Percentiles rank a stretch among this genome's conserved stretches.
These are phyloP conservation scores for Rhizopogon vulgaris DNA, from an alignment of 768 basidiomycete species.

Conservation along the genomic window DNA sequence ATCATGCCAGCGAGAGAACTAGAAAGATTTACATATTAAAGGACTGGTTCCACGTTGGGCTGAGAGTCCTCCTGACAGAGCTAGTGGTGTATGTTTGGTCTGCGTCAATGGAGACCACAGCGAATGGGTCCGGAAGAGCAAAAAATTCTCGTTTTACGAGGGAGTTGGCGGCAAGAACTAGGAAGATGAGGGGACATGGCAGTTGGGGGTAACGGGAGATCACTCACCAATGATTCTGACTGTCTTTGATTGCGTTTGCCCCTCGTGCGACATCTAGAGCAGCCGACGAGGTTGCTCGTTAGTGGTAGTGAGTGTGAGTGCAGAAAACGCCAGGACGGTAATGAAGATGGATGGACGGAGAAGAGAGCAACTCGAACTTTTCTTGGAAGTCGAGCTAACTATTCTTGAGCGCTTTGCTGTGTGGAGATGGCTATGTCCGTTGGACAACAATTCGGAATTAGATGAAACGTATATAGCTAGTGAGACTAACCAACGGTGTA, in stretches of 20 bases:
- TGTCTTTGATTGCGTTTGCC: not conserved
- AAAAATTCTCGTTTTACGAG: constrained; percentile 75
- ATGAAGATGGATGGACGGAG: not conserved
- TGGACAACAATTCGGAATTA: not conserved
- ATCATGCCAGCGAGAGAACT: constrained; percentile 6
- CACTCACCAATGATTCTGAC: not conserved
- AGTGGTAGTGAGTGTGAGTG: not conserved
- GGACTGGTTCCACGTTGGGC: constrained; percentile 77
- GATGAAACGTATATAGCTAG: not conserved
- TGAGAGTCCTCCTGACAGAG: constrained; percentile 61
- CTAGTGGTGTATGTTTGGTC: constrained; percentile 77
- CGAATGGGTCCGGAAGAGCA: constrained; percentile 83
- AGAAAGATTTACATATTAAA: constrained; percentile 68
- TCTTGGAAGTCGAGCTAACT: not conserved
- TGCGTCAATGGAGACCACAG: constrained; percentile 80
- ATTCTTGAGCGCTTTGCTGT: constrained; percentile 1
- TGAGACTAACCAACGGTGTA: too few species aligned
- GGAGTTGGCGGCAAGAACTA: constrained; percentile 73
- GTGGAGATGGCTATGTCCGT: not conserved
- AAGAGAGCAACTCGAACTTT: not conserved
- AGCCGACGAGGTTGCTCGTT: not conserved
- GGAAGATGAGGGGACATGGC: not conserved
- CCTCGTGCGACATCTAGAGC: not conserved
- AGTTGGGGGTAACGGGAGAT: not conserved
- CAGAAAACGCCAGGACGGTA: not conserved